Evolutionary conservation across 371 early-diverging fungal species (phyloP).

Genomic region (Mortierella polycephala): DNA sequence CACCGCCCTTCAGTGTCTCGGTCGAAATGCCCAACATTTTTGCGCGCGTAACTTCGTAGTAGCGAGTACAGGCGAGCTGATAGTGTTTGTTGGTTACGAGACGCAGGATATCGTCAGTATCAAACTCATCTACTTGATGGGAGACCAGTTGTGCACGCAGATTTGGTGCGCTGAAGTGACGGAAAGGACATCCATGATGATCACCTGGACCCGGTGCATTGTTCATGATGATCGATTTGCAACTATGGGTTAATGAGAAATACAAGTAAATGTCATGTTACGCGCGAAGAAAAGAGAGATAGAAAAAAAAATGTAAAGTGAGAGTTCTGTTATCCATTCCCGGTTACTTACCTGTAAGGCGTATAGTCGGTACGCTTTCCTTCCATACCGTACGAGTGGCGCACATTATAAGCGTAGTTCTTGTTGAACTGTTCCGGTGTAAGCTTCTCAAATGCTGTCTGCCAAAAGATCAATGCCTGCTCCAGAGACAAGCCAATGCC

Average conservation of each 20-base stretch:
- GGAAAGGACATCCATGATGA: constrained; percentile 97
- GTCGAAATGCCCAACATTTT: constrained; percentile 39
- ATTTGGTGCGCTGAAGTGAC: constrained; percentile 75
- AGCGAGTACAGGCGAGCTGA: constrained; percentile 93
- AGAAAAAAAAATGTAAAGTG: background rate
- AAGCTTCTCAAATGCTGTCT: constrained; percentile 75
- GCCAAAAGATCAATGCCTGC: constrained; percentile 95
- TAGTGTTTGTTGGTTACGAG: constrained; percentile 84
- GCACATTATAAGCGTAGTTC: constrained; percentile 95
- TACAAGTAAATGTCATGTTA: background rate
- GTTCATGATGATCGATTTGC: constrained; percentile 87
- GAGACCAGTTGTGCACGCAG: constrained; percentile 66
- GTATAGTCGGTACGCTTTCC: constrained; percentile 94
- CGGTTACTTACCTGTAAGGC: constrained; percentile 76
- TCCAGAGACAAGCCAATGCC: constrained; percentile 92
- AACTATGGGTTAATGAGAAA: constrained; percentile 58
- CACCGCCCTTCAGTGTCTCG: constrained; percentile 35
- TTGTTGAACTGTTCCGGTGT: constrained; percentile 95
- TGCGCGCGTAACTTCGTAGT: constrained; percentile 81
- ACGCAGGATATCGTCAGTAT: constrained; percentile 72
- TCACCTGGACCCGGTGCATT: constrained; percentile 86
- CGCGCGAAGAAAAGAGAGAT: background rate
- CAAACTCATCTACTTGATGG: constrained; percentile 61
- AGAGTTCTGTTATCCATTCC: background rate
- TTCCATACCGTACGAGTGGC: constrained; percentile 98